Percentiles rank a stretch among this genome's conserved stretches.
phyloP scores from a whole-genome alignment of 169 alveolate genomes.

The Perkinsus olseni region DNA sequence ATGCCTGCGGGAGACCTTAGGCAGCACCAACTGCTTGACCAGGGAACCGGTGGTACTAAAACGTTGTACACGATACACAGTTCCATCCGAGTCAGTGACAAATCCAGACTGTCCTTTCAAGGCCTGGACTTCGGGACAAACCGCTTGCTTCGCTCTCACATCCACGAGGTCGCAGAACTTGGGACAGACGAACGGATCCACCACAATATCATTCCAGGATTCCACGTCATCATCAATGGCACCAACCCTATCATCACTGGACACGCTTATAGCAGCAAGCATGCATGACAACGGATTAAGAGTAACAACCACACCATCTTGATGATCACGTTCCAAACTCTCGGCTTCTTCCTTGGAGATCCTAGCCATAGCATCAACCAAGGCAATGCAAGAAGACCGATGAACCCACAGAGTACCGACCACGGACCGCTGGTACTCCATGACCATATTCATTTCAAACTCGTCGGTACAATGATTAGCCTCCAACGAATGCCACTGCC shows the following conservation, averaged over 20 bases:
- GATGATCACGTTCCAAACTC: neutral
- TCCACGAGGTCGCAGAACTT: neutral
- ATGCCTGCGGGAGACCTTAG: neutral
- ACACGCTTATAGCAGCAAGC: too few relatives aligned
- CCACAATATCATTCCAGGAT: neutral
- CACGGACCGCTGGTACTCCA: neutral
- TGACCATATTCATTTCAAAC: neutral
- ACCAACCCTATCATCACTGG: neutral
- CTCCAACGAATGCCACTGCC: neutral
- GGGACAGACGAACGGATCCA: neutral
- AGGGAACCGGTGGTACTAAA: neutral
- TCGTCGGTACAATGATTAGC: neutral
- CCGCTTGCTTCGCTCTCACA: neutral
- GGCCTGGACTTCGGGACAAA: neutral
- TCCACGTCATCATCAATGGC: neutral
- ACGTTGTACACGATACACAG: neutral
- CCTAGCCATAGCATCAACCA: neutral
- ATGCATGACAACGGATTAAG: neutral
- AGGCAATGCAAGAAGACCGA: neutral
- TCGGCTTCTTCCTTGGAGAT: neutral
- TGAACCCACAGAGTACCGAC: neutral
- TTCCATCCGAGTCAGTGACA: neutral
- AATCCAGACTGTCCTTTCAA: neutral
- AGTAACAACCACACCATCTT: neutral
- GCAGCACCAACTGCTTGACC: neutral